These are phyloP conservation scores for Cryphonectria radicalis DNA, from an alignment of 2,329 filamentous ascomycete genomes.

Conservation along the genomic window DNA sequence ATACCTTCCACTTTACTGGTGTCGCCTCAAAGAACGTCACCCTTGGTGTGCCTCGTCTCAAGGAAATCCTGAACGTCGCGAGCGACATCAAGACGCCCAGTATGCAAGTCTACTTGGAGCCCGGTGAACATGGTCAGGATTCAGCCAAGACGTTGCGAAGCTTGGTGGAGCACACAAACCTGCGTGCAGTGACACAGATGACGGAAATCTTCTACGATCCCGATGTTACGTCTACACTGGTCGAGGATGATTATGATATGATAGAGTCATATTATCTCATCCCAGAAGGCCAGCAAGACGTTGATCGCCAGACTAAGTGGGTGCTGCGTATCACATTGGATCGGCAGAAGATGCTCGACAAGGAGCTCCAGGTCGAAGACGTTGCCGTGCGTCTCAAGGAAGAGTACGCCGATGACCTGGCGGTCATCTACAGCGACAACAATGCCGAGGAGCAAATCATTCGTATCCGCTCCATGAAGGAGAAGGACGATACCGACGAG, in stretches of 20 bases:
- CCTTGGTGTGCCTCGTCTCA: slow-evolving; percentile 96
- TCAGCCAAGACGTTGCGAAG: slow-evolving; percentile 85
- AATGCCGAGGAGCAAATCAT: slow-evolving; percentile 96
- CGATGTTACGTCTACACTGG: slow-evolving; percentile 81
- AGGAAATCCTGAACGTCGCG: slow-evolving; percentile 98
- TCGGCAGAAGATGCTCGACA: slow-evolving; percentile 93
- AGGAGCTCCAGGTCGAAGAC: slow-evolving; percentile 87
- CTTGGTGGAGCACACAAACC: slow-evolving; percentile 89
- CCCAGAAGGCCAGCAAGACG: slow-evolving; percentile 71
- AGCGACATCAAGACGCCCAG: slow-evolving; percentile 98
- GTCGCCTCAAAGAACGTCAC: slow-evolving; percentile 99
- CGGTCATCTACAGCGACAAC: slow-evolving; percentile 96
- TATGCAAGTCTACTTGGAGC: slow-evolving; percentile 87
- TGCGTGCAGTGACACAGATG: slow-evolving; percentile 86
- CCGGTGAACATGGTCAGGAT: slow-evolving; percentile 61
- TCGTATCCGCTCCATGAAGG: slow-evolving; percentile 79
- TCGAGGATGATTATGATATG: slow-evolving; percentile 88
- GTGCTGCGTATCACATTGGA: slow-evolving; percentile 90
- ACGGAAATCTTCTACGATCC: slow-evolving; percentile 99
- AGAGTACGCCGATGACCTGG: slow-evolving; percentile 81
- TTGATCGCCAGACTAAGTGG: slow-evolving; percentile 88
- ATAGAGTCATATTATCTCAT: slow-evolving; percentile 97
- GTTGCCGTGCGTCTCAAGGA: slow-evolving; percentile 89
- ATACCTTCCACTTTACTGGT: slow-evolving; percentile 99
- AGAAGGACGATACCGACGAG: slow-evolving; percentile 73